Evolutionary conservation across 2,329 filamentous ascomycete genomes (phyloP), one percentile per base, ranked within the genome.

Genomic region (Ilyonectria robusta): DNA sequence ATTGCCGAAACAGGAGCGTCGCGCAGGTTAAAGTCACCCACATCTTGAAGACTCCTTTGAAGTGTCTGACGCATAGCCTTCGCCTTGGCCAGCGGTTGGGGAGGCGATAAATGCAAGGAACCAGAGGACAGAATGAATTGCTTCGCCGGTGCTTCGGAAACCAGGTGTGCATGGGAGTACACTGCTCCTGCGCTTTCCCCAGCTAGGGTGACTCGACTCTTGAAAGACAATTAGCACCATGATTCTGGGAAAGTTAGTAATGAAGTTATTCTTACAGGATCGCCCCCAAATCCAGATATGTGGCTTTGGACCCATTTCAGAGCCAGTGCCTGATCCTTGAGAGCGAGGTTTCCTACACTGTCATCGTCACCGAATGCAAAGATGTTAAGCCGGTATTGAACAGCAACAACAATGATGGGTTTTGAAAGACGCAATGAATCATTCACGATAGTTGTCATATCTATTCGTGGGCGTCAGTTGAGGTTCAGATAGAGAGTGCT

Each of bases 151-250:
- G 79, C 76, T 4, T 78, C 78, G 1, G 75, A 77, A 10, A 82
- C 78, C 0, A 84, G 59, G 68, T 85, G 82, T 1, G 82, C 83
- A 69, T 85, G 84, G 6, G 77, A 78, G 50, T 84, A 84, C 10
- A 84, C 78, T 2, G 80, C 83, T 1, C 84, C 84, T 1, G 84
- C 84, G 63, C 83, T 85, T 66, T 85, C 83, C 6, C 84, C 84
- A 2, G 78, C 78, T 1, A 85, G 70, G 0, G 83, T 84, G 31
- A 85, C 80, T 29, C 81, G 80, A 6, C 76, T 48, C 80, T 83
- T 37, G 4, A 26, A 1, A 5, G 56, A 1, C 9, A 21, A n/a
- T 56, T 15, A 48, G 37, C 13, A 13, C 23, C 6, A 11, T 19
- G 9, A 21, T 23, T 19, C 19, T 4, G 17, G 11, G 17, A 4